Percentiles rank a stretch among this genome's conserved stretches.
phyloP scores from a whole-genome alignment of 768 basidiomycete genomes.

The Collybia sordida region DNA sequence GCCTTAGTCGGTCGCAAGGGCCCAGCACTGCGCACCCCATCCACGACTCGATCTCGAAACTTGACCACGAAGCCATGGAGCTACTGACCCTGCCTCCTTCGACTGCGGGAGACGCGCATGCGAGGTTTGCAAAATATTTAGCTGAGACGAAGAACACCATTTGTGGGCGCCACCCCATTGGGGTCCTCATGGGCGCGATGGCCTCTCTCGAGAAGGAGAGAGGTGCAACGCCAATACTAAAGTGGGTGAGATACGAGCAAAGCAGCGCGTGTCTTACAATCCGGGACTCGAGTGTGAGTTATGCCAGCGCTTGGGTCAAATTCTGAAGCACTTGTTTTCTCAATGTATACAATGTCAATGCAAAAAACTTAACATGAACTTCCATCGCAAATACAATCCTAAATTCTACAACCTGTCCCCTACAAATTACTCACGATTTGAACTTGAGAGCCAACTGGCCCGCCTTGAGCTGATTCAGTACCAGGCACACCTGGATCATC shows the following conservation, averaged over 20 bases:
- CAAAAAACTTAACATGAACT: conserved; percentile 1
- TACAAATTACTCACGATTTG: conserved; percentile 37
- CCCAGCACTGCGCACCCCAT: conserved; percentile 62
- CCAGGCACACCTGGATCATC: conserved; percentile 69
- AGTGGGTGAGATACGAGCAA: conserved; percentile 94
- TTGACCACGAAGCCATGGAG: conserved; percentile 88
- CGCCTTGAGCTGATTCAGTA: conserved; percentile 57
- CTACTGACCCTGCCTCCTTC: conserved; percentile 57
- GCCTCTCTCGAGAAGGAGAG: conserved; percentile 48
- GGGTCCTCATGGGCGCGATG: conserved; percentile 83
- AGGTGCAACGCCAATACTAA: conserved; percentile 40
- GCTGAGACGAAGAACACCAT: conserved; percentile 88
- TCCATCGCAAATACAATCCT: neutral
- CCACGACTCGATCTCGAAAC: conserved; percentile 74
- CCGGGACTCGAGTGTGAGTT: conserved; percentile 90
- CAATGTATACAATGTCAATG: neutral
- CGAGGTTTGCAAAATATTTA: conserved; percentile 66
- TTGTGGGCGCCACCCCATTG: conserved; percentile 95
- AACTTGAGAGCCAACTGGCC: conserved; percentile 54
- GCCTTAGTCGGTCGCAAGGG: conserved; percentile 43
- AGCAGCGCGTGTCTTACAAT: conserved; percentile 72
- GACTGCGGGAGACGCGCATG: conserved; percentile 56
- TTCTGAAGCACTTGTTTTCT: conserved; percentile 37
- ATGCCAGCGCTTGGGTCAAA: conserved; percentile 85
- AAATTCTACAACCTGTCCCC: neutral